These are phyloP conservation scores for Pyrenula massariospora DNA, from an alignment of 495 filamentous ascomycete species.

Conservation along the genomic window DNA sequence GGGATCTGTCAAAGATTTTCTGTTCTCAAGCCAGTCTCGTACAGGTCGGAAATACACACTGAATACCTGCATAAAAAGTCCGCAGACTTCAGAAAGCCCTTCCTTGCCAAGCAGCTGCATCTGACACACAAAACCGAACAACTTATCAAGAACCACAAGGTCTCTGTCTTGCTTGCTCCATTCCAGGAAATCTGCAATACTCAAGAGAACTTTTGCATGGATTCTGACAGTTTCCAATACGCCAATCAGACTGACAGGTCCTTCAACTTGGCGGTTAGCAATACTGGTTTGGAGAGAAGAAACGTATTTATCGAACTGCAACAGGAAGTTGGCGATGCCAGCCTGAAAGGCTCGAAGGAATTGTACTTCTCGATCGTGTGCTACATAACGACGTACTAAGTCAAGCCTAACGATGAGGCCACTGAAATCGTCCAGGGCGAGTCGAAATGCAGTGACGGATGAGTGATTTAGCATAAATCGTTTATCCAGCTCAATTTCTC, in stretches of 20 bases:
- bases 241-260: slow-evolving; percentile 44
- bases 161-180: slow-evolving; percentile 12
- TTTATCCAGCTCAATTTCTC: slow-evolving; percentile 23
- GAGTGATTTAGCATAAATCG: slow-evolving; percentile 26
- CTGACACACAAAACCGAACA: slow-evolving; percentile 57
- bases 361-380: slow-evolving; percentile 22
- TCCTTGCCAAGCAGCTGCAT: slow-evolving; percentile 58
- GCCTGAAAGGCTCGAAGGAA: slow-evolving; percentile 46
- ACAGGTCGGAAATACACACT: slow-evolving; percentile 73
- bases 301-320: slow-evolving; percentile 28
- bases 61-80: slow-evolving; percentile 73
- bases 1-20: slow-evolving; percentile 50
- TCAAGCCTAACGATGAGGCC: slow-evolving; percentile 34
- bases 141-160: slow-evolving; percentile 53
- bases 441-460: slow-evolving; percentile 22
- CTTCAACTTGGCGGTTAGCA: slow-evolving; percentile 17
- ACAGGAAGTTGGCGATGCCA: slow-evolving; percentile 28
- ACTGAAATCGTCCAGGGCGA: slow-evolving; percentile 29
- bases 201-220: slow-evolving; percentile 37
- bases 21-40: slow-evolving; percentile 75
- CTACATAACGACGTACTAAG: slow-evolving; percentile 31
- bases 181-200: slow-evolving; percentile 35
- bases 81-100: slow-evolving; percentile 47
- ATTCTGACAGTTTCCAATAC: slow-evolving; percentile 49
- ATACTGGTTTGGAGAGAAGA: slow-evolving; percentile 31